Conservation (phyloP, 306 rosid species). For the Leucaena leucocephala region DNA sequence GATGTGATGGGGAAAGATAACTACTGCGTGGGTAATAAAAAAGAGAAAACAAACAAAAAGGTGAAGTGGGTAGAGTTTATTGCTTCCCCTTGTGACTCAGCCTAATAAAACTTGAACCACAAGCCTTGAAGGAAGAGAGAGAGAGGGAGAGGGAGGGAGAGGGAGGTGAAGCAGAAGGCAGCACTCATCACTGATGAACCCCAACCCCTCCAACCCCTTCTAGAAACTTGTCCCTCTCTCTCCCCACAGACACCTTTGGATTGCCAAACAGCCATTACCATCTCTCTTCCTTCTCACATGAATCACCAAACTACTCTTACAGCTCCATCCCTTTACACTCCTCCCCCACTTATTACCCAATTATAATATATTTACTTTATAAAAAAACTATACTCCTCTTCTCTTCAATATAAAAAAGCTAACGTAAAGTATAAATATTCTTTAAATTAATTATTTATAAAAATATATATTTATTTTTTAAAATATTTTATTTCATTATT, state of each 20-base stretch:
- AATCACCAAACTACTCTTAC: neutral
- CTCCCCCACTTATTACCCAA: neutral
- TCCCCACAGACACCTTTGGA: neutral
- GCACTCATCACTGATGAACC: conserved; percentile 42
- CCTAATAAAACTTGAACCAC: conserved; percentile 70
- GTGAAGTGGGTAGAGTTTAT: conserved; percentile 38
- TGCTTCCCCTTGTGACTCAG: neutral
- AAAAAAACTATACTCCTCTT: too few relatives aligned
- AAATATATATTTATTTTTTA: too few relatives aligned
- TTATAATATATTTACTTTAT: too few relatives aligned
- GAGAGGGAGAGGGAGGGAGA: neutral
- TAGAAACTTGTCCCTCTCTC: conserved; percentile 50
- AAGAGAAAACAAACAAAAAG: conserved; percentile 57
- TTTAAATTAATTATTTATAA: too few relatives aligned
- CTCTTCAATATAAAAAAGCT: too few relatives aligned
- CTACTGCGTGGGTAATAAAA: conserved; percentile 35
- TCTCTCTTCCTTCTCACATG: neutral
- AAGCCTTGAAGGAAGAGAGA: neutral
- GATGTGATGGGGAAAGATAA: conserved; percentile 46
- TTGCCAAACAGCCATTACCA: neutral
- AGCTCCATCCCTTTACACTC: neutral
- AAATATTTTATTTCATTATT: too few relatives aligned
- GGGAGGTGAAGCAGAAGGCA: conserved; percentile 70
- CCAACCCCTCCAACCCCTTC: conserved; percentile 71
- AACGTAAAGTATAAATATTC: too few relatives aligned